These are phyloP conservation scores for Pestalotiopsis sp. DNA, from an alignment of 2,329 filamentous ascomycete genomes.

Conservation along the genomic window DNA sequence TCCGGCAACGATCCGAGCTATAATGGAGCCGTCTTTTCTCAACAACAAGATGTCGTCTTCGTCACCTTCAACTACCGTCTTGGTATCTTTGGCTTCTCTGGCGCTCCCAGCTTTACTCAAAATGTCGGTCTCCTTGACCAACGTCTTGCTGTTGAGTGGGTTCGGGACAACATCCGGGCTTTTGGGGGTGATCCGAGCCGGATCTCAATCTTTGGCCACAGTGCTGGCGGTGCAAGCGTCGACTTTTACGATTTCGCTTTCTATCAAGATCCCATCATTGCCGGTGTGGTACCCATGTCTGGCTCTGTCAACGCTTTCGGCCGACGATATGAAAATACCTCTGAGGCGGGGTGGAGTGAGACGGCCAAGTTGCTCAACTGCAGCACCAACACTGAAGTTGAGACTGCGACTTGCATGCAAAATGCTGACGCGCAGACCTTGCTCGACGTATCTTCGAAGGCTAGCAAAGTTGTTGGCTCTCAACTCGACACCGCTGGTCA, in stretches of 20 bases:
- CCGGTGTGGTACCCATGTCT: background rate
- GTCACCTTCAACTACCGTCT: constrained; percentile 30
- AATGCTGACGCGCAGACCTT: background rate
- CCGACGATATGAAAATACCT: background rate
- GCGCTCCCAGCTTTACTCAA: constrained; percentile 16
- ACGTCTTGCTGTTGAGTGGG: constrained; percentile 47
- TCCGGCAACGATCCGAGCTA: constrained; percentile 19
- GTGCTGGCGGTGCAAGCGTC: constrained; percentile 41
- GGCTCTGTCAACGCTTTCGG: constrained; percentile 34
- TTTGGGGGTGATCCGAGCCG: constrained; percentile 43
- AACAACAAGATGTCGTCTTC: constrained; percentile 34
- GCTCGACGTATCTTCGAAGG: background rate
- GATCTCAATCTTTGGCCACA: constrained; percentile 43
- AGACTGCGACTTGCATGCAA: background rate
- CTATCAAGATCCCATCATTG: background rate
- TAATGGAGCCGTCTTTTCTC: constrained; percentile 31
- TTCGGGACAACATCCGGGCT: constrained; percentile 40
- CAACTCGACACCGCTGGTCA: background rate
- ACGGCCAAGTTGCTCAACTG: background rate
- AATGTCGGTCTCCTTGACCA: constrained; percentile 50
- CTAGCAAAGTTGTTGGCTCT: background rate
- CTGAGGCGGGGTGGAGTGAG: background rate
- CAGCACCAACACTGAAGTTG: background rate
- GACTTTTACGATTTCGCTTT: background rate
- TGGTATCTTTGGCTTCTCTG: constrained; percentile 23